Evolutionary conservation across 1,139 yeast species (phyloP), one percentile per base, ranked within the genome.

Genomic region (Yamadazyma buinensis): DNA sequence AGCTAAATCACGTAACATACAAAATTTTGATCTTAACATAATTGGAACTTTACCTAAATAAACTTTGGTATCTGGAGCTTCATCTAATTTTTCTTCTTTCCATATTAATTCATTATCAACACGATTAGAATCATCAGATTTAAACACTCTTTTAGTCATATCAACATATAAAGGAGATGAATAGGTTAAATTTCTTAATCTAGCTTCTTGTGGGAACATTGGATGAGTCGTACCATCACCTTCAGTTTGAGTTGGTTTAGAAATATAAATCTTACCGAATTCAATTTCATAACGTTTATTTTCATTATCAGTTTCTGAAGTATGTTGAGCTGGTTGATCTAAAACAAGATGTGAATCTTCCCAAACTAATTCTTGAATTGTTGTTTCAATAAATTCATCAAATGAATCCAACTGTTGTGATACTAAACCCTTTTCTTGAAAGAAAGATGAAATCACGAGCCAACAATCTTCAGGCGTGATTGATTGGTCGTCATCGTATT

Each of bases 221-320:
- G 95, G 95, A 52, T 88, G 94, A n/a, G 97, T 90, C 22, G 95
- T 88, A 67, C 99, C 99, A 65, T 94, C 99, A 22, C 97, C 96
- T 67, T 94, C 99, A 15, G 97, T 94, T 77, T 92, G 95, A 33
- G 96, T 87, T 27, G 99, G 98, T 53, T 92, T 86, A 26, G 97
- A 88, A 48, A 94, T 80, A 61, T 86, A 94, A 53, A 94, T 92
- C 61, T 92, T 94, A 45, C 98, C 99, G 64, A 94, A 94, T 20
- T 90, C 80, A 55, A 94, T 92, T 62, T 90, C 97, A 56, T 87
- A 94, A 46, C 97, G 79, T 61, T 88, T 82, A 61, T 86, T 88
- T 50, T 86, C 80, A 55, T 86, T 84, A 59, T 92, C 97, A 39
- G 78, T 76, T 48, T 87, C 95, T 20, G 94, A 81, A 3, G 95